Percentiles rank a stretch among this genome's conserved stretches.
These are phyloP conservation scores for Moricandia arvensis DNA, from an alignment of 345 rosid genomes.

Conservation along the genomic window DNA sequence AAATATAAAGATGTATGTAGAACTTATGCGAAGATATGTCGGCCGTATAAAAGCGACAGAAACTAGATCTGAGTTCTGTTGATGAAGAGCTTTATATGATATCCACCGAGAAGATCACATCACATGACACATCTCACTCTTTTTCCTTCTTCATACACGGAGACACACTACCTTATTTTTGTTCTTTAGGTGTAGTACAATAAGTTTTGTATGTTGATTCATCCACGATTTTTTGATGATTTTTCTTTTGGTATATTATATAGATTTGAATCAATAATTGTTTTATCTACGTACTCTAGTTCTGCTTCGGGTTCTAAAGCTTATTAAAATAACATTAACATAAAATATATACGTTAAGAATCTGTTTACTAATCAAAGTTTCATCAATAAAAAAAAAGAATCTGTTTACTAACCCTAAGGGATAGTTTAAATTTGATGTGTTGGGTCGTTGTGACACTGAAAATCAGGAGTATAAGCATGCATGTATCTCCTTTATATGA, in stretches of 20 bases:
- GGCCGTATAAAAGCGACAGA: constrained; percentile 19
- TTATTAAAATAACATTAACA: constrained; percentile 2
- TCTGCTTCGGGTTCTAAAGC: background rate
- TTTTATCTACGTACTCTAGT: background rate
- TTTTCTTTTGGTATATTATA: background rate
- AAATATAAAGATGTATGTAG: background rate
- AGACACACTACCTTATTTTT: constrained; percentile 15
- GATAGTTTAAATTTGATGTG: constrained; percentile 1
- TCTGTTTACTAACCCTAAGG: background rate
- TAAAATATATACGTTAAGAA: background rate
- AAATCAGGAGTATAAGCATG: constrained; percentile 12
- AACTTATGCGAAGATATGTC: constrained; percentile 31
- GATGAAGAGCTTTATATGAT: constrained; percentile 26
- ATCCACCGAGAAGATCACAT: constrained; percentile 33
- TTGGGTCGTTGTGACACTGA: constrained; percentile 4
- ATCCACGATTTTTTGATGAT: background rate
- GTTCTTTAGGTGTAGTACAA: constrained; percentile 16
- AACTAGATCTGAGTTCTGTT: constrained; percentile 9
- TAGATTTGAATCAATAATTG: background rate
- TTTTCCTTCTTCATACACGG: constrained; percentile 2
- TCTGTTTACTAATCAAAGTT: no score
- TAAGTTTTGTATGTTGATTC: background rate
- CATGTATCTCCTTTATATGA: background rate
- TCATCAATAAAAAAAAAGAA: no score
- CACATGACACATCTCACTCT: constrained; percentile 23